Evolutionary conservation across 2,329 filamentous ascomycete species (phyloP).

Genomic region (Trichocomaceae sp.): DNA sequence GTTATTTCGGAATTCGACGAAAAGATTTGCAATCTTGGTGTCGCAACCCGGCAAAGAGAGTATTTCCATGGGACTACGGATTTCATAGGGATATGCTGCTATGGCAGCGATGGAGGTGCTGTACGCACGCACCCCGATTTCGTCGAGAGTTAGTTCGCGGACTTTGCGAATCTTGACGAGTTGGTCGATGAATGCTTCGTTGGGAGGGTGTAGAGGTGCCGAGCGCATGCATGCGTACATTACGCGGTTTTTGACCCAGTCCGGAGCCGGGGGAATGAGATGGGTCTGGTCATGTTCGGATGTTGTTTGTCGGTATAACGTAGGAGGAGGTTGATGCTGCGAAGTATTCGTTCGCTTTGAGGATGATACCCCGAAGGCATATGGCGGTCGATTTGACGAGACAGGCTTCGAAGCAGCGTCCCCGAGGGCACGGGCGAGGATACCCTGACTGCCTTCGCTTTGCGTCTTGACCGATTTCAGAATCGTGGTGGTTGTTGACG

Average conservation of each 20-base stretch:
- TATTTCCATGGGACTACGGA: conserved; percentile 43
- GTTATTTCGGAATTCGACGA: conserved; percentile 62
- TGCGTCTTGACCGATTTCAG: background rate
- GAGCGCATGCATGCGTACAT: conserved; percentile 75
- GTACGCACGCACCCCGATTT: conserved; percentile 78
- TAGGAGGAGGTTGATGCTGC: conserved; percentile 29
- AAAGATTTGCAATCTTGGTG: conserved; percentile 69
- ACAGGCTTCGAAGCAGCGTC: conserved; percentile 31
- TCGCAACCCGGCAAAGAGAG: conserved; percentile 69
- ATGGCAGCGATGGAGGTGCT: conserved; percentile 78
- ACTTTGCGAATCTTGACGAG: conserved; percentile 68
- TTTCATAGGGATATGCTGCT: conserved; percentile 65
- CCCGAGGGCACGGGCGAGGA: conserved; percentile 42
- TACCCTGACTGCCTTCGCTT: conserved; percentile 1
- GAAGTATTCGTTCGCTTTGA: conserved; percentile 12
- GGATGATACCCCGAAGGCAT: conserved; percentile 19
- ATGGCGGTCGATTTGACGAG: background rate
- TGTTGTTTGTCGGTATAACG: conserved; percentile 63
- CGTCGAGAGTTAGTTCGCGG: conserved; percentile 64
- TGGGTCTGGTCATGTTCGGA: conserved; percentile 63
- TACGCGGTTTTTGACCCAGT: conserved; percentile 58
- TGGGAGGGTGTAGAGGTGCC: conserved; percentile 63
- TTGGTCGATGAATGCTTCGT: conserved; percentile 65
- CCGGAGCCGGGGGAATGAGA: conserved; percentile 60
- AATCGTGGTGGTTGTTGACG: background rate